These are phyloP conservation scores for Camellia sinensis DNA, from an alignment of 148 eudicot genomes.

Conservation along the genomic window DNA sequence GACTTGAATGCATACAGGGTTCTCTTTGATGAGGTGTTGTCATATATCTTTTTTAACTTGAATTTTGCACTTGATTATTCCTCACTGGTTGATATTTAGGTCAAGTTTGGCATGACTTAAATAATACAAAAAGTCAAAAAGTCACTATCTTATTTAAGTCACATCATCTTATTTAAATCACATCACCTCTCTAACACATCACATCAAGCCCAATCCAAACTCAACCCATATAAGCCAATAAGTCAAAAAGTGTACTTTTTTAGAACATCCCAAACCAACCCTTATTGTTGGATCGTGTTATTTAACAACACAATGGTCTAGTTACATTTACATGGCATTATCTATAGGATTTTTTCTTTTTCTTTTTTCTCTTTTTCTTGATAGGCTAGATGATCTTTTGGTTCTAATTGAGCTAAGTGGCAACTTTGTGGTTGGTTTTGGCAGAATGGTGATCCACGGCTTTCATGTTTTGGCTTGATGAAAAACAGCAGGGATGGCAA, in stretches of 20 bases:
- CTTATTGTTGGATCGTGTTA: too few species aligned
- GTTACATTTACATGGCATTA: background rate
- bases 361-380: background rate
- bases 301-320: background rate
- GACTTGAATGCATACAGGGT: conserved; percentile 91
- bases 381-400: conserved; percentile 2
- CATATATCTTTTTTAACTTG: background rate
- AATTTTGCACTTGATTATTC: background rate
- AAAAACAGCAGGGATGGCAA: conserved; percentile 95
- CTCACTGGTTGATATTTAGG: background rate
- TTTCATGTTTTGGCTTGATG: conserved; percentile 96
- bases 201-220: too few species aligned
- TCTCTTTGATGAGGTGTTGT: conserved; percentile 89
- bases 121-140: too few species aligned
- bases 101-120: too few species aligned
- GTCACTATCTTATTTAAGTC: too few species aligned
- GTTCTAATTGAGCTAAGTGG: background rate
- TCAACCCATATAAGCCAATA: too few species aligned
- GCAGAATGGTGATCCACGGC: conserved; percentile 93
- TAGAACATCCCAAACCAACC: too few species aligned
- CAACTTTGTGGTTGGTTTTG: conserved; percentile 20
- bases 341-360: background rate
- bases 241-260: too few species aligned
- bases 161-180: too few species aligned
- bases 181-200: too few species aligned